Base-by-base conservation (phyloP, 2,329 filamentous ascomycete species). In the Nemania abortiva region DNA sequence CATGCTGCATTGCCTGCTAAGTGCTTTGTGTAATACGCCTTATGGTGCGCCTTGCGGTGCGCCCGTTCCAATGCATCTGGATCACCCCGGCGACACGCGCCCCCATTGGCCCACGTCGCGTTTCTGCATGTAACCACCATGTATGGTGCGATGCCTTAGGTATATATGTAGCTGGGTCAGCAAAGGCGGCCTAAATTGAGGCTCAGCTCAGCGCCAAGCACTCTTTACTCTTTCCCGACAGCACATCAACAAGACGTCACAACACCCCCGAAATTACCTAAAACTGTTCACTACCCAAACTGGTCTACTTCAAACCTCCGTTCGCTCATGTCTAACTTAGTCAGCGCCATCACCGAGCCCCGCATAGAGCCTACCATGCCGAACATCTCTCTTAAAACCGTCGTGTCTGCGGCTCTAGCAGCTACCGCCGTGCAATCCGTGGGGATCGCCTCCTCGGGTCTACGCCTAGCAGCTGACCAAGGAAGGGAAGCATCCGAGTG, bases 401-500 rank as follows among this genome's bases (percentile, higher is more conserved):
- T 52, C 15, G 6, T 42, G 15, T 20, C 45, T 2, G 27, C 24
- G 0, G 55, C 9, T 13, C 39, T 37, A 3, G 18, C 54, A 37
- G n/a, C 34, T 7, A n/a, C 47, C 47, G 34, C 15, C 39, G 3
- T 45, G 15, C 18, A 57, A 6, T 18, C 42, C 7, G 31, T 4
- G 13, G 45, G 5, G 2, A 11, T 31, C 6, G 27, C 27, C 3
- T 58, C 62, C 15, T n/a, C 37, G 7, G 15, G 13, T 10, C 5
- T 45, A 34, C 49, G 13, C 4, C 22, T 47, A 24, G 50, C 27
- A 1, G 53, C 62, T 6, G 54, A 59, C 2, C 20, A 34, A 4
- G 47, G 58, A 2, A 49, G n/a, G 27, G 34, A 64, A 18, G 63
- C 67, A 18, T 49, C 24, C 0, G 58, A 68, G 13, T 76, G 74